Evolutionary conservation across 805 yeast species (phyloP).

Genomic region (Brettanomyces naardenensis): DNA sequence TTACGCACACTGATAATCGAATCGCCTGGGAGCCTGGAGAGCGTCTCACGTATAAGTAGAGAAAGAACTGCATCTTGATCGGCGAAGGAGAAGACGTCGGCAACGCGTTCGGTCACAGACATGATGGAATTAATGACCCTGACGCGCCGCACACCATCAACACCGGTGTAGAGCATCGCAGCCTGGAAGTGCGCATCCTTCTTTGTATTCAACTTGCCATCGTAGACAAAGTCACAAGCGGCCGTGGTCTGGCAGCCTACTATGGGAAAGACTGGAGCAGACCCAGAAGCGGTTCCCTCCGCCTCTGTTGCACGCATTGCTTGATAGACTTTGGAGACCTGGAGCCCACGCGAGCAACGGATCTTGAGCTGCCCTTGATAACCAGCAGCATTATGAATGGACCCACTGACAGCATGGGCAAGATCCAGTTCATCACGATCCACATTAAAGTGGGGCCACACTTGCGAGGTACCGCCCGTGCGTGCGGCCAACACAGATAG

Average conservation of each 20-base stretch:
- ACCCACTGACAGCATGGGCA: constrained; percentile 48
- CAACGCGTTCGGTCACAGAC: constrained; percentile 67
- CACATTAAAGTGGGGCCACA: constrained; percentile 59
- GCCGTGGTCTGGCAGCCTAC: constrained; percentile 48
- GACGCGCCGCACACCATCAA: constrained; percentile 70
- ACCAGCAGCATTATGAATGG: constrained; percentile 48
- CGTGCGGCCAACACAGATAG: constrained; percentile 53
- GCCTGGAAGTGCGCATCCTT: constrained; percentile 86
- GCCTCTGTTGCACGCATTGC: constrained; percentile 33
- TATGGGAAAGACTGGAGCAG: constrained; percentile 10
- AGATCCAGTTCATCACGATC: constrained; percentile 62
- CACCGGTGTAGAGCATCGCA: constrained; percentile 77
- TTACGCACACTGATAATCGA: constrained; percentile 25
- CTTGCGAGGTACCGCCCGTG: constrained; percentile 64
- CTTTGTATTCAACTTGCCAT: constrained; percentile 61
- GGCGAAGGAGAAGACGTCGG: constrained; percentile 68
- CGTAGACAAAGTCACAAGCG: constrained; percentile 68
- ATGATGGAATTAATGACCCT: constrained; percentile 81
- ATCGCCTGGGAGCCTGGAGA: constrained; percentile 32
- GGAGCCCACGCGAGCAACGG: constrained; percentile 83
- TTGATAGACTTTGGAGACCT: constrained; percentile 70
- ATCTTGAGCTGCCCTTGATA: constrained; percentile 78
- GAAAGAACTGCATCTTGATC: constrained; percentile 64
- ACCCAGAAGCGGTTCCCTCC: constrained; percentile 17
- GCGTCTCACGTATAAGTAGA: constrained; percentile 43